Base-by-base conservation (phyloP, 495 filamentous ascomycete genomes). In the Aspergillus campestris region DNA sequence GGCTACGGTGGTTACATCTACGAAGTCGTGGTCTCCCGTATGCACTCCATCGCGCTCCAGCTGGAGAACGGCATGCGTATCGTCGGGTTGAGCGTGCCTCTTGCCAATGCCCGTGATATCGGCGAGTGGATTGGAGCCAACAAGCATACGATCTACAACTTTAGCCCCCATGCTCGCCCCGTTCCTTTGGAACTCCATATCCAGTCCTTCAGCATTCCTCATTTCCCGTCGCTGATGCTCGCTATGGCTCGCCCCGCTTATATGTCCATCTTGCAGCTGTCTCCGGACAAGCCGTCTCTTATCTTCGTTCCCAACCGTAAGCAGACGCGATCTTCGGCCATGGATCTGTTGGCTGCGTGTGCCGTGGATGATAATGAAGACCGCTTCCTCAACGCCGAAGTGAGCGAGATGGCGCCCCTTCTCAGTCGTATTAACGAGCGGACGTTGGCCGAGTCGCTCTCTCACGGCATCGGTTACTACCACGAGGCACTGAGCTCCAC, bases 61-160 rank as follows among this genome's bases (percentile, higher is more conserved):
- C 83, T 84, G 1, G 84, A 94, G 59, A 82, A 82, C 31, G 73
- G 83, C 18, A 78, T 97, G 76, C 83, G 92, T 28, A 87, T 97
- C 32, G 70, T 97, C 45, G 92, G 89, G 7, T 69, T 99, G 44
- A 94, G 88, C 62, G 94, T 95, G 34, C 90, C 91, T 12, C 75
- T 99, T 24, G 83, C 92, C 9, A 97, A 95, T 62, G 70, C 92
- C 33, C 81, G 90, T 34, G 92, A 97, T 59, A 79, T 97, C 48
- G 90, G 94, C 36, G 94, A 97, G 65, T 99, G 92, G 92, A 94
- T 97, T 53, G 94, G 94, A 46, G 94, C 92, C n/a, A 91, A 81
- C 48, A 97, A 95, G 71, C 94, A 99, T 59, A 94, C 88, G 31
- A 94, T 95, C 46, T 97, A 86, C 74, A 99, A 97, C 67, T 99